Evolutionary conservation across 805 yeast species (phyloP), one percentile per base, ranked within the genome.

Genomic region (Lipomyces yamanashiensis): DNA sequence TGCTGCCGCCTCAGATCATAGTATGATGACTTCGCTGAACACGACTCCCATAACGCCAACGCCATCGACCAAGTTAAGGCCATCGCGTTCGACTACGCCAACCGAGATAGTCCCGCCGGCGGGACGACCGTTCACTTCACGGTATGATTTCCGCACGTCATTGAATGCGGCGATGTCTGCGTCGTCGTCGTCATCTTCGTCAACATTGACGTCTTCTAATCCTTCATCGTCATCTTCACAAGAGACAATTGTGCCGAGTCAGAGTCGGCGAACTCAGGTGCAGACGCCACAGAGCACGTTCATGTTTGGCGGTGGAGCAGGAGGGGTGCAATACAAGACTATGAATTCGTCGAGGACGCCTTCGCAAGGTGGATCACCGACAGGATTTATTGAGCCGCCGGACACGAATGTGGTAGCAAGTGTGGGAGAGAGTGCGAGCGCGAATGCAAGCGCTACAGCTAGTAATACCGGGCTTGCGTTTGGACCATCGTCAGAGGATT

Each of bases 71-170:
- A 47, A 51, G 50, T 10, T 40, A 21, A 41, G 59, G 19, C 7
- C 60, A 1, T 50, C 58, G 41, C 62, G 59, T 40, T 33, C 66
- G 43, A 39, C 59, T 9, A 66, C 69, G 12, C 65, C 71, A 37
- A 41, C 57, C 15, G 67, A 64, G 50, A 44, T 49, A 17, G 62
- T 52, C 21, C 54, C 69, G 45, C 60, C 68, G 33, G 53, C 56
- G 12, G 64, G 62, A 47, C 64, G 62, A n/a, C 64, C 56, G 39
- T 69, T 74, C 51, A 65, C 63, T 50, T 59, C 69, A 17, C 70
- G 77, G 15, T 75, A 75, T 67, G 72, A 74, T 52, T 75, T 75
- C 64, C 72, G 72, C 5, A 57, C 71, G 8, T 72, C 76, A 15
- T 67, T 61, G 53, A 63, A 64, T 44, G 65, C 69, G 37, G 67